Evolutionary conservation across 208 protist species (phyloP).

Genomic region (Phytomonas sp.): DNA sequence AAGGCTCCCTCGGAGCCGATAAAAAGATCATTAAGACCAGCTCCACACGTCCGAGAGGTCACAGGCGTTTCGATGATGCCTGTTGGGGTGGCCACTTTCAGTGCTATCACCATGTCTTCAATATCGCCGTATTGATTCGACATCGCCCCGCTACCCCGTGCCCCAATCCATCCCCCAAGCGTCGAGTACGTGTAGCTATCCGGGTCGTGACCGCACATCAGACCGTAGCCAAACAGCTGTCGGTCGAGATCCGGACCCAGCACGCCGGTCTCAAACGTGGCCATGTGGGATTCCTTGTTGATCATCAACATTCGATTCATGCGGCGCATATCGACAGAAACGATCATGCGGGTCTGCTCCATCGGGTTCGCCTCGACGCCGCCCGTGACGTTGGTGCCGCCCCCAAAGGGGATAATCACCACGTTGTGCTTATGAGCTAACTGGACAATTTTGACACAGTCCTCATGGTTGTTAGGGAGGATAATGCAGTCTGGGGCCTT

Average conservation of each 20-base stretch:
- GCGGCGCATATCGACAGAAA: conserved; percentile 90
- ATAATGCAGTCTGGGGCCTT: conserved; percentile 87
- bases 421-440: conserved; percentile 89
- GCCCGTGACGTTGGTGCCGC: conserved; percentile 91
- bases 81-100: conserved; percentile 89
- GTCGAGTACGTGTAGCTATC: conserved; percentile 92
- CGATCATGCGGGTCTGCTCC: conserved; percentile 80
- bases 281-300: conserved; percentile 78
- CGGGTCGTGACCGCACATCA: conserved; percentile 90
- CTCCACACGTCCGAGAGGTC: conserved; percentile 73
- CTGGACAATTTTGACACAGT: conserved; percentile 79
- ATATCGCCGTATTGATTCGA: conserved; percentile 94
- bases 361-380: conserved; percentile 84
- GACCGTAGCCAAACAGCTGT: conserved; percentile 76
- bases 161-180: conserved; percentile 92
- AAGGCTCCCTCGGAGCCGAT: conserved; percentile 90
- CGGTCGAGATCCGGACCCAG: conserved; percentile 87
- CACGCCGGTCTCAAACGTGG: conserved; percentile 87
- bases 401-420: conserved; percentile 90
- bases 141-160: conserved; percentile 91
- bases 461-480: conserved; percentile 78
- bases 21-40: conserved; percentile 88
- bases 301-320: conserved; percentile 86
- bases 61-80: conserved; percentile 82
- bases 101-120: conserved; percentile 87